phyloP scores from a whole-genome alignment of 2,329 filamentous ascomycete genomes.

The Ascochyta koolunga region DNA sequence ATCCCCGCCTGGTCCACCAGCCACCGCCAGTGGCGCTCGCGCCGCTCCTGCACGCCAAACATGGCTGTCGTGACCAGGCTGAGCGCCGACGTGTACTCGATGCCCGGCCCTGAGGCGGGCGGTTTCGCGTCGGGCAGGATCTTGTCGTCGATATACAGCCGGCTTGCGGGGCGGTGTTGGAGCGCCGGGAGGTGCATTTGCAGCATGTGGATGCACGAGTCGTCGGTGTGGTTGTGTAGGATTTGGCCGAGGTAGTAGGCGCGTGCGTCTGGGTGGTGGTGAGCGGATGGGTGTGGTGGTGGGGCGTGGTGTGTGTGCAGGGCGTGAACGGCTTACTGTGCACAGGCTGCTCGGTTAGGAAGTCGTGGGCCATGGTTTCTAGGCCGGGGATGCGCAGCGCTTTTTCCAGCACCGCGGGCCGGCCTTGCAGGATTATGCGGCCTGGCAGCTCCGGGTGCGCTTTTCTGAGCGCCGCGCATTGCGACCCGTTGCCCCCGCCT shows the following conservation, averaged over 20 bases:
- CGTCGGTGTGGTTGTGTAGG: conserved; percentile 4
- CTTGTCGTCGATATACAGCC: conserved; percentile 9
- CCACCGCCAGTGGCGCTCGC: conserved; percentile 19
- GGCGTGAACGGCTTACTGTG: not conserved
- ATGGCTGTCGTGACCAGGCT: not conserved
- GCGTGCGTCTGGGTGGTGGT: not conserved
- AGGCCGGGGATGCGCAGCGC: not conserved
- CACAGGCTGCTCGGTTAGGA: conserved; percentile 5
- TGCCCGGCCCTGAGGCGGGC: not conserved
- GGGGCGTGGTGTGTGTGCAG: too few relatives aligned
- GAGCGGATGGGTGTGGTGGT: not conserved
- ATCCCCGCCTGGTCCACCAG: conserved; percentile 20
- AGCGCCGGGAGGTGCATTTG: conserved; percentile 15
- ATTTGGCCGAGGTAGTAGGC: conserved; percentile 15
- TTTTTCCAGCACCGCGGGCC: not conserved
- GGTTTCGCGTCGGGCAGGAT: not conserved
- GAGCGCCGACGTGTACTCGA: conserved; percentile 5
- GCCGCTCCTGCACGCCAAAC: conserved; percentile 16
- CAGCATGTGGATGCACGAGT: conserved; percentile 8
- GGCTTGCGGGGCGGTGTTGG: not conserved
- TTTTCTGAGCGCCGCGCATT: conserved; percentile 5
- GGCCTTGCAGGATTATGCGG: conserved; percentile 4
- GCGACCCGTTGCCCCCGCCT: conserved; percentile 7
- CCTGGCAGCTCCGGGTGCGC: not conserved
- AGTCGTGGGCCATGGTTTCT: conserved; percentile 7